These are phyloP conservation scores for Irpex sp. DNA, from an alignment of 1,284 basidiomycete species.

Conservation along the genomic window DNA sequence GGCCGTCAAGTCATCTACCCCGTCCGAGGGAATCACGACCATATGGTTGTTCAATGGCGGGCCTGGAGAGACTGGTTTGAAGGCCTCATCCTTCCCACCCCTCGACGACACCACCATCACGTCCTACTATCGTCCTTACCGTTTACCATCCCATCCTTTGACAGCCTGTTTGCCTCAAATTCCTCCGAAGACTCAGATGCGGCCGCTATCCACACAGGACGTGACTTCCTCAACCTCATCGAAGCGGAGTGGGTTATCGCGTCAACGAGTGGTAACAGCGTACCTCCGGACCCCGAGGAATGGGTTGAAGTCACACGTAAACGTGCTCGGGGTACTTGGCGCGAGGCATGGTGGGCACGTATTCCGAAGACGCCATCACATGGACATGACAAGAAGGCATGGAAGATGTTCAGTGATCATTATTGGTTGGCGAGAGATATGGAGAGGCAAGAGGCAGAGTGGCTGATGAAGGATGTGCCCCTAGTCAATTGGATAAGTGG, in stretches of 20 bases:
- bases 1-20: conserved; percentile 46
- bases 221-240: conserved; percentile 56
- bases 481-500: conserved; percentile 43
- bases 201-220: conserved; percentile 48
- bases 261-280: conserved; percentile 12
- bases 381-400: conserved; percentile 63
- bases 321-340: conserved; percentile 39
- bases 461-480: conserved; percentile 69
- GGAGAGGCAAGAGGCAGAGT: conserved; percentile 66
- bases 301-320: conserved; percentile 53
- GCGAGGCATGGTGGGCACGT: conserved; percentile 54
- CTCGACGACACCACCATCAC: background rate
- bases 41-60: conserved; percentile 88
- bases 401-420: conserved; percentile 82
- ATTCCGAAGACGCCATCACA: conserved; percentile 35
- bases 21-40: conserved; percentile 93
- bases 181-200: background rate
- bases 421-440: conserved; percentile 79
- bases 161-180: conserved; percentile 8
- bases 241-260: conserved; percentile 51
- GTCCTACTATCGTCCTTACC: conserved; percentile 13
- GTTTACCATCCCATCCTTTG: conserved; percentile 7
- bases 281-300: conserved; percentile 38
- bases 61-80: conserved; percentile 81
- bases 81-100: conserved; percentile 27